Conservation (phyloP, 2,329 filamentous ascomycete genomes). For the Apiospora phragmitis region DNA sequence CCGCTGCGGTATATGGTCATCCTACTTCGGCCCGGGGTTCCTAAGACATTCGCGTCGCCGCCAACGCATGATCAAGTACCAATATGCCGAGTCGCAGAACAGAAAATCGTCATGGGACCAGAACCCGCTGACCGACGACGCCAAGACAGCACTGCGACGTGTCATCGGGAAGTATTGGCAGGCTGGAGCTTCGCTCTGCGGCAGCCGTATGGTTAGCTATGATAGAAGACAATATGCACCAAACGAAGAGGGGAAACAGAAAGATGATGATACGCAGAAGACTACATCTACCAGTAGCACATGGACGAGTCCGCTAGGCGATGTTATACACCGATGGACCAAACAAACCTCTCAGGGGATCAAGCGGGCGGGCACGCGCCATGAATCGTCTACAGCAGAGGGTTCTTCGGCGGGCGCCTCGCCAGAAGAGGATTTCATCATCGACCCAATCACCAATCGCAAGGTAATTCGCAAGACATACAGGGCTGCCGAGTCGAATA, state of each 20-base stretch:
- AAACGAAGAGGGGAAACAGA: not conserved
- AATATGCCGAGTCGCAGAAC: conserved; percentile 45
- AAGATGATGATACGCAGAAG: not conserved
- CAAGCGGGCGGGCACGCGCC: conserved; percentile 11
- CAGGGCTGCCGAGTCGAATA: conserved; percentile 15
- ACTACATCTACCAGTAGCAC: conserved; percentile 19
- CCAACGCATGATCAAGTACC: conserved; percentile 43
- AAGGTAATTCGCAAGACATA: conserved; percentile 38
- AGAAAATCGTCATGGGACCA: conserved; percentile 49
- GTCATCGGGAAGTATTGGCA: conserved; percentile 43
- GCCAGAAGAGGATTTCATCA: conserved; percentile 38
- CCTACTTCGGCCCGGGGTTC: conserved; percentile 40
- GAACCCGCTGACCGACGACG: conserved; percentile 32
- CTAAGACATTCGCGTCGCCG: conserved; percentile 46
- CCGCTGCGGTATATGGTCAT: conserved; percentile 50
- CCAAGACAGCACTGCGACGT: conserved; percentile 40
- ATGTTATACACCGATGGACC: conserved; percentile 13
- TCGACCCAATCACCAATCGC: conserved; percentile 62
- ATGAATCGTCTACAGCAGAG: not conserved
- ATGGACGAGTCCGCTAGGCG: conserved; percentile 16
- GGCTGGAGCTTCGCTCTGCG: conserved; percentile 26
- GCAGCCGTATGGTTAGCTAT: conserved; percentile 12
- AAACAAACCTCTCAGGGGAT: conserved; percentile 13
- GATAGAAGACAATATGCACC: not conserved
- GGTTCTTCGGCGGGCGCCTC: not conserved